A percentile compares a stretch with the other conserved stretches of the same genome.
Evolutionary conservation across 495 filamentous ascomycete species (phyloP).

Genomic region (Penicillium parvum): DNA sequence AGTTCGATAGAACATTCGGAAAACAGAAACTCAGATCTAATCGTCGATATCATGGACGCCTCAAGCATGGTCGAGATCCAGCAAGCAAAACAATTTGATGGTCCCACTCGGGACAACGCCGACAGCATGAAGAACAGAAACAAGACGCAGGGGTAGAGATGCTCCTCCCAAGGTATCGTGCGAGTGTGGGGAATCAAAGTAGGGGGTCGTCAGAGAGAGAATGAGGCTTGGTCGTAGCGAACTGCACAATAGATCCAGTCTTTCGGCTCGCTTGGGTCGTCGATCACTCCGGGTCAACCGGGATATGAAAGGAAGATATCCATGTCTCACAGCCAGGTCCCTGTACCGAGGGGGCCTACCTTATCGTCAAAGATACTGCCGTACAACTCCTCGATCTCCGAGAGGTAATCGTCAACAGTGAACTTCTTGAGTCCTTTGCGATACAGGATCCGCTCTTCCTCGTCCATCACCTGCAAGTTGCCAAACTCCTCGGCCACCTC

Average conservation of each 20-base stretch:
- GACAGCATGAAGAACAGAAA: slow-evolving; percentile 5
- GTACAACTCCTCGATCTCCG: slow-evolving; percentile 72
- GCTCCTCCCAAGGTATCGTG: slow-evolving; percentile 31
- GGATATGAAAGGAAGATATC: slow-evolving; percentile 5
- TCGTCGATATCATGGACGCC: no score
- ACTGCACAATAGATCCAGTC: slow-evolving; percentile 22
- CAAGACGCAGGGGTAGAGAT: slow-evolving; percentile 12
- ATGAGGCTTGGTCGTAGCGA: slow-evolving; percentile 30
- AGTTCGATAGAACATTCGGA: no score
- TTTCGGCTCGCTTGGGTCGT: slow-evolving; percentile 15
- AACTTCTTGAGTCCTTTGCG: slow-evolving; percentile 69
- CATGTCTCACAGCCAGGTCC: slow-evolving; percentile 40
- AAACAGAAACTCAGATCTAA: no score
- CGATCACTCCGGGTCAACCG: slow-evolving; percentile 24
- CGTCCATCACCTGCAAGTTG: slow-evolving; percentile 56
- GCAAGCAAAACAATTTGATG: neutral
- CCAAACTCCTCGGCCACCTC: slow-evolving; percentile 84
- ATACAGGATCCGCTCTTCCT: slow-evolving; percentile 64
- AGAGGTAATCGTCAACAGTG: slow-evolving; percentile 74
- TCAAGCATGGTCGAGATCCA: neutral
- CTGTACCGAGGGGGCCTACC: slow-evolving; percentile 33
- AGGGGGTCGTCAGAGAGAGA: slow-evolving; percentile 22
- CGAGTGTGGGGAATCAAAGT: slow-evolving; percentile 14
- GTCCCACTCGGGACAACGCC: neutral
- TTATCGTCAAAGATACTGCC: slow-evolving; percentile 46